These are phyloP conservation scores for Hysterangium stoloniferum DNA, from an alignment of 768 basidiomycete genomes.

Conservation along the genomic window DNA sequence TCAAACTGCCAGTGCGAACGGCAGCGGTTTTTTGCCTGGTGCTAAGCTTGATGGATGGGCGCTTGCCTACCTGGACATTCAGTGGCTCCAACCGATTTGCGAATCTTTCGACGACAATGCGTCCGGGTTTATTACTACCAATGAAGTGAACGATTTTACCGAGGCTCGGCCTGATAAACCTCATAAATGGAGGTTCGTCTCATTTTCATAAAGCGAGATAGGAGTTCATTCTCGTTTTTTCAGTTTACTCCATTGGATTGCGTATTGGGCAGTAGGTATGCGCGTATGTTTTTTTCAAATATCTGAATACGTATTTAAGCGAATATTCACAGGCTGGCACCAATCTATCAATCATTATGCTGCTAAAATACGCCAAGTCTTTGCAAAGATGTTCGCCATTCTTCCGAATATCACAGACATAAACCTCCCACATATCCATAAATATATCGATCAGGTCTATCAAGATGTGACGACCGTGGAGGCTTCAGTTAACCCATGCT, in stretches of 20 bases:
- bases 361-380: neutral
- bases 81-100: conserved; percentile 18
- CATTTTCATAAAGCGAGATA: neutral
- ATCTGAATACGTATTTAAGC: too few species aligned
- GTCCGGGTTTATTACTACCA: conserved; percentile 26
- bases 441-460: conserved; percentile 1
- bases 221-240: neutral
- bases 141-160: conserved; percentile 28
- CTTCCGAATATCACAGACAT: neutral
- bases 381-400: neutral
- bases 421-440: neutral
- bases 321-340: conserved; percentile 3
- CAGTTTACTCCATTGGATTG: conserved; percentile 26
- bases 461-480: neutral
- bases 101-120: conserved; percentile 30
- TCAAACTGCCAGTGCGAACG: neutral
- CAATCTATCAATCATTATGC: neutral
- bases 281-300: neutral
- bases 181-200: conserved; percentile 22
- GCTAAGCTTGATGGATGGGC: conserved; percentile 23
- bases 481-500: neutral
- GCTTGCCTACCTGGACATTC: conserved; percentile 18
- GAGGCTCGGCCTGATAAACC: conserved; percentile 19
- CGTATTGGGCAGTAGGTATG: conserved; percentile 26
- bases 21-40: too few species aligned